A percentile compares a stretch with the other conserved stretches of the same genome.
Conservation (phyloP, 352 stramenopile genomes). For the Plasmopara muralis region DNA sequence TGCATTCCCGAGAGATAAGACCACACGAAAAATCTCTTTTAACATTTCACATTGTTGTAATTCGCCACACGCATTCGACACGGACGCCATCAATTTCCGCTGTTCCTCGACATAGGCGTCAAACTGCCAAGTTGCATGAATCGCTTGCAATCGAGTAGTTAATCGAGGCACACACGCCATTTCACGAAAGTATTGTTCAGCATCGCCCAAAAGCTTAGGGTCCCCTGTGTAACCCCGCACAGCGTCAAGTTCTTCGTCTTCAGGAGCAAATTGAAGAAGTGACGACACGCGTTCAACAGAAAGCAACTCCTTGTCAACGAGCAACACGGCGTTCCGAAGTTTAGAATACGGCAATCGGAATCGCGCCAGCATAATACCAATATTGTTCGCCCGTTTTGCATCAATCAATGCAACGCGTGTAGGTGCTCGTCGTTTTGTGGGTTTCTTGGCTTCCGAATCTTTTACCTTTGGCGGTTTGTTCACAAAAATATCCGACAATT, state of each 20-base stretch:
- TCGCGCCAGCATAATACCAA: slow-evolving; percentile 79
- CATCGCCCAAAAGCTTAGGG: slow-evolving; percentile 66
- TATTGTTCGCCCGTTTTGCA: slow-evolving; percentile 80
- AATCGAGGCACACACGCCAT: slow-evolving; percentile 62
- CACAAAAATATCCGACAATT: slow-evolving; percentile 73
- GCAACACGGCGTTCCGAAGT: slow-evolving; percentile 66
- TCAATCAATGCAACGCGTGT: slow-evolving; percentile 78
- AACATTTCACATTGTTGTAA: slow-evolving; percentile 85
- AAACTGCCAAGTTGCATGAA: slow-evolving; percentile 81
- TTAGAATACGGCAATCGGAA: slow-evolving; percentile 79
- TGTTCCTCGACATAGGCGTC: slow-evolving; percentile 79
- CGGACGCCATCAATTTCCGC: slow-evolving; percentile 62
- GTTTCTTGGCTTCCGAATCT: slow-evolving; percentile 38
- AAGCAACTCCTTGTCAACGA: slow-evolving; percentile 72
- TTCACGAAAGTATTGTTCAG: slow-evolving; percentile 73
- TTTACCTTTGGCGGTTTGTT: slow-evolving; percentile 66
- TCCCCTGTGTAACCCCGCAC: slow-evolving; percentile 60
- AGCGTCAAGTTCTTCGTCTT: slow-evolving; percentile 61
- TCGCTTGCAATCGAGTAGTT: slow-evolving; percentile 59
- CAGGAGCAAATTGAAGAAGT: slow-evolving; percentile 72
- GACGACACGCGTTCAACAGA: slow-evolving; percentile 66
- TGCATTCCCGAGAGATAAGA: slow-evolving; percentile 86
- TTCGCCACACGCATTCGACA: slow-evolving; percentile 86
- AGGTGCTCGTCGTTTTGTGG: slow-evolving; percentile 53
- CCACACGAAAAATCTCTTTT: slow-evolving; percentile 79